Base-by-base conservation (phyloP, 139 green algal species). In the Chlamydomonas sp. region DNA sequence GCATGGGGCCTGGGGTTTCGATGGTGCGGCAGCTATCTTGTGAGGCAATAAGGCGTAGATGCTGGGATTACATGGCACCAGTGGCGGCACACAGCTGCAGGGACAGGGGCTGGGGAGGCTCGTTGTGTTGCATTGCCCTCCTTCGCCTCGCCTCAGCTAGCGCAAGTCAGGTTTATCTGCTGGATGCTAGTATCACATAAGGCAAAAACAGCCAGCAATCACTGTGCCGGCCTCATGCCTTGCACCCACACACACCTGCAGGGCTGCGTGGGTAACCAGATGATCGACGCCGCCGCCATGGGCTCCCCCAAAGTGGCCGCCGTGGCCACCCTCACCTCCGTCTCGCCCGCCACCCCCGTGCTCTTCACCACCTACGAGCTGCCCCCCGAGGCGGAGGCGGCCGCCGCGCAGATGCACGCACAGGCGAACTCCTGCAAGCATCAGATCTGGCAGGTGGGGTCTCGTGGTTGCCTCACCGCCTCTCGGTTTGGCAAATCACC, bases 261-360 rank as follows among this genome's bases (percentile, higher is more conserved):
- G 89, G 89, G 90, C 66, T 93, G 91, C 62, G n/a, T 93, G 16
- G 74, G 74, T 5, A 87, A 94, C 61, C 69, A 91, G 20, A 69
- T 94, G 4, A 94, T 96, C 77, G 96, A 98, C 87, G 96, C 95
- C 1, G 91, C 92, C 3, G 85, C 84, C 58, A 85, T 98, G 73
- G 89, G 90, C 12, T 87, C 83, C 14, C 96, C 96, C 58, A 97
- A 97, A 84, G 94, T 99, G 18, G 92, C 92, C 59, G 93, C 94
- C 31, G 95, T 99, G 58, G 91, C 96, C 20, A 98, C 97, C 5
- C 92, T 98, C 66, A 93, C 95, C 7, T 96, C 89, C 80, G 85
- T 95, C 73, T 92, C 90, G 9, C 97, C 97, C 1, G 95, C 96
- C 2, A 84, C 85, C 0, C 97, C 97, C 77, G 99, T 96, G 83